Evolutionary conservation across 2,329 filamentous ascomycete species (phyloP).

Genomic region (Raffaelea ambrosiae): DNA sequence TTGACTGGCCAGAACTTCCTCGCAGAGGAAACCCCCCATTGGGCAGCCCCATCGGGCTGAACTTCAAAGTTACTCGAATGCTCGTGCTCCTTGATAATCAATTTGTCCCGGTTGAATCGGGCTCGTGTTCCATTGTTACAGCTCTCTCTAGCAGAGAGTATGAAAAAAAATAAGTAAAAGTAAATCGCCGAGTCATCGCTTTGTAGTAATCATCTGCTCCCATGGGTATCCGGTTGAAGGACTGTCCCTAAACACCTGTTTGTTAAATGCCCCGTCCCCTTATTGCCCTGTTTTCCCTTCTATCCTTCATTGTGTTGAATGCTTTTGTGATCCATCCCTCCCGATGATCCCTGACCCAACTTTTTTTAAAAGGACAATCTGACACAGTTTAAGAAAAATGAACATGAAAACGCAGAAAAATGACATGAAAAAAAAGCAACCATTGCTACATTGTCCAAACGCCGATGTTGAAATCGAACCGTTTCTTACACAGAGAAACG

Average conservation of each 20-base stretch:
- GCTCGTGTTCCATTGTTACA: not conserved
- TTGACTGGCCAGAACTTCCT: no score
- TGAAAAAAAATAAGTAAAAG: not conserved
- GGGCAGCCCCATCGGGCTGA: no score
- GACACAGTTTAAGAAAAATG: slow-evolving; percentile 21
- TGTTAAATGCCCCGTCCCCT: not conserved
- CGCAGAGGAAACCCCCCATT: no score
- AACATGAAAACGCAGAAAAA: not conserved
- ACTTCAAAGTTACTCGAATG: no score
- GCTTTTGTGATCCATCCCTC: slow-evolving; percentile 6
- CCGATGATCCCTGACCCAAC: not conserved
- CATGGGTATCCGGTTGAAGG: slow-evolving; percentile 11
- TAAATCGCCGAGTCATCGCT: not conserved
- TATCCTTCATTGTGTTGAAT: slow-evolving; percentile 10
- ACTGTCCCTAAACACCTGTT: slow-evolving; percentile 8
- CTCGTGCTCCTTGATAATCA: not conserved
- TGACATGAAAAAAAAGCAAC: slow-evolving; percentile 5
- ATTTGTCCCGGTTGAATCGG: not conserved
- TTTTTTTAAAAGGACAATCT: not conserved
- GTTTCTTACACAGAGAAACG: slow-evolving; percentile 2
- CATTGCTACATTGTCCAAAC: slow-evolving; percentile 16
- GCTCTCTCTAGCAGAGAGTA: not conserved
- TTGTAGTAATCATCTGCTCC: not conserved
- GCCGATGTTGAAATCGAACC: slow-evolving; percentile 15
- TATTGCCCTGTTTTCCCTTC: not conserved